Conservation (phyloP, 768 basidiomycete genomes). For the Tephrocybe sp. region DNA sequence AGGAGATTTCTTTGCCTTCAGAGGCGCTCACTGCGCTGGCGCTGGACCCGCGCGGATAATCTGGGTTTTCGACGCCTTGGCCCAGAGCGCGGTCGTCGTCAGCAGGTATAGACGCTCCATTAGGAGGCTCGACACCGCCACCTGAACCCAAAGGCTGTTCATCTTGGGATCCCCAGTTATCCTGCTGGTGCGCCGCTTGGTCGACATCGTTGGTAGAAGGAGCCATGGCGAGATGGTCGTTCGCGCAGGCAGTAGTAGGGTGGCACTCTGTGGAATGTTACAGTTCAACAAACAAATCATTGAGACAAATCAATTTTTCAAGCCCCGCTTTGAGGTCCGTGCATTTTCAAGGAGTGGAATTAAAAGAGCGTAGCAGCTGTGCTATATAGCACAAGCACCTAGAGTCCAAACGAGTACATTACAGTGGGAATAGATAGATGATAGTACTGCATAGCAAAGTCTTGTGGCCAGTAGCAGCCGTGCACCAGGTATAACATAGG, state of each 20-base stretch:
- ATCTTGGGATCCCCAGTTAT: constrained; percentile 54
- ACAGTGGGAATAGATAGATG: constrained; percentile 13
- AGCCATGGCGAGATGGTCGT: constrained; percentile 18
- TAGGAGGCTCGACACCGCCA: constrained; percentile 42
- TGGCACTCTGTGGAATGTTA: constrained; percentile 9
- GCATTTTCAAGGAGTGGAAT: constrained; percentile 7
- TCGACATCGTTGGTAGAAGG: constrained; percentile 23
- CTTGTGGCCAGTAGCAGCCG: constrained; percentile 1
- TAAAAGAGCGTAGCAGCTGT: constrained; percentile 14
- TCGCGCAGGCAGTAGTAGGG: constrained; percentile 3
- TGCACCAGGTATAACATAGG: background rate
- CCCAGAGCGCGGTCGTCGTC: constrained; percentile 47
- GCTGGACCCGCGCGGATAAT: constrained; percentile 53
- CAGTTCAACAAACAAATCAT: constrained; percentile 7
- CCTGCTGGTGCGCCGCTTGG: constrained; percentile 34
- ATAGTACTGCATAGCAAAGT: constrained; percentile 16
- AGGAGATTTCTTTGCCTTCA: constrained; percentile 46
- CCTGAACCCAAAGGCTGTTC: constrained; percentile 44
- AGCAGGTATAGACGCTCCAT: constrained; percentile 47
- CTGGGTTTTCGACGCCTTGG: constrained; percentile 50
- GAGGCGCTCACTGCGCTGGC: constrained; percentile 41
- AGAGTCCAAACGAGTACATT: constrained; percentile 16
- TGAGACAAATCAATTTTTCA: constrained; percentile 14
- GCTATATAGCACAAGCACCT: constrained; percentile 5
- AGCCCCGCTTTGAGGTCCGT: constrained; percentile 21